Conservation (phyloP, 2,329 filamentous ascomycete species). For the Pleurostoma richardsiae region DNA sequence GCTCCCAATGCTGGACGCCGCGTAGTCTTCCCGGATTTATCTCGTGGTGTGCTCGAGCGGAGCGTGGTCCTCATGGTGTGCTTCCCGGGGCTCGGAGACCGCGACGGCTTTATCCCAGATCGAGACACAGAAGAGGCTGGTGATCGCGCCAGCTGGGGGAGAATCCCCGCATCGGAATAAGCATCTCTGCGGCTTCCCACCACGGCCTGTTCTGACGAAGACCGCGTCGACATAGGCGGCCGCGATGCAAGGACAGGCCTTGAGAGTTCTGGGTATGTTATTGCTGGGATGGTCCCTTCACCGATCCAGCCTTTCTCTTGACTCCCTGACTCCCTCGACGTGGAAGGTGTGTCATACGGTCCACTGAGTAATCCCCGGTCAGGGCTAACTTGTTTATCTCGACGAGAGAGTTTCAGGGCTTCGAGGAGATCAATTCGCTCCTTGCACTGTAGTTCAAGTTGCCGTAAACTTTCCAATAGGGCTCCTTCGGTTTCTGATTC, state of each 20-base stretch:
- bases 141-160: slow-evolving; percentile 14
- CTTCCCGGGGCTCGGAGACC: slow-evolving; percentile 55
- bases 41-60: slow-evolving; percentile 39
- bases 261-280: slow-evolving; percentile 78
- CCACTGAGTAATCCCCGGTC: no score
- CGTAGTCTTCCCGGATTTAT: slow-evolving; percentile 32
- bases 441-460: slow-evolving; percentile 87
- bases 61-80: slow-evolving; percentile 59
- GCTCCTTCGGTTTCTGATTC: slow-evolving; percentile 80
- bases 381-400: slow-evolving; percentile 24
- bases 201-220: slow-evolving; percentile 43
- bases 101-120: slow-evolving; percentile 30
- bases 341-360: slow-evolving; percentile 6
- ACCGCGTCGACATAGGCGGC: slow-evolving; percentile 48
- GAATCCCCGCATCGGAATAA: slow-evolving; percentile 16
- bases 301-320: slow-evolving; percentile 62
- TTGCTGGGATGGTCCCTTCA: slow-evolving; percentile 73
- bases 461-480: slow-evolving; percentile 72
- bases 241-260: slow-evolving; percentile 57
- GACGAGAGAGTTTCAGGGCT: slow-evolving; percentile 65
- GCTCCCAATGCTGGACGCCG: slow-evolving; percentile 35
- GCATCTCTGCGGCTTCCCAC: slow-evolving; percentile 21
- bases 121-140: slow-evolving; percentile 23
- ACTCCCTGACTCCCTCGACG: slow-evolving; percentile 13
- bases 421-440: slow-evolving; percentile 87